A percentile compares a stretch with the other conserved stretches of the same genome.
Conservation (phyloP, 371 early-diverging fungal species). For the Rhizopus delemar region DNA sequence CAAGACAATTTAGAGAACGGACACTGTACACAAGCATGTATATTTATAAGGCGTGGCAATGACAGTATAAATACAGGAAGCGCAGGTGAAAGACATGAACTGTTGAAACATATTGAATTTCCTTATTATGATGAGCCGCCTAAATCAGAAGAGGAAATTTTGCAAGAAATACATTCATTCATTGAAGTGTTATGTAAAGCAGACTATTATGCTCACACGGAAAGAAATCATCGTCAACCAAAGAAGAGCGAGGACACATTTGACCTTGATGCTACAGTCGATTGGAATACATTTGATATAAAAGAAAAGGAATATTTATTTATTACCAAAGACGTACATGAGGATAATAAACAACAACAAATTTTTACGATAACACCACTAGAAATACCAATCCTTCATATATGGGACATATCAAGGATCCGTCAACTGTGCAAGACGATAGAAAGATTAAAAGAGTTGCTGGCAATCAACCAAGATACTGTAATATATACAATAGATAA, state of each 20-base stretch:
- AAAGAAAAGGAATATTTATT: not conserved
- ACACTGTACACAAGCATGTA: constrained; percentile 80
- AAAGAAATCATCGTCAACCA: not conserved
- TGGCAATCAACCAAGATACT: not conserved
- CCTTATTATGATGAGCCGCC: constrained; percentile 36
- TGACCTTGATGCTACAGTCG: not conserved
- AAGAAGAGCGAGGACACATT: not conserved
- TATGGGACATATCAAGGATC: not conserved
- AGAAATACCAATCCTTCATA: not conserved
- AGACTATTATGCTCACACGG: constrained; percentile 9
- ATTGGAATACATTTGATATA: constrained; percentile 6
- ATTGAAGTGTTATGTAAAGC: constrained; percentile 28
- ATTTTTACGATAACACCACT: not conserved
- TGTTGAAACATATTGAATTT: constrained; percentile 37
- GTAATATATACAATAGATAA: not conserved
- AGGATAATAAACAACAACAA: not conserved
- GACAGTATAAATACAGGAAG: not conserved
- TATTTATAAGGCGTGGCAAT: constrained; percentile 42
- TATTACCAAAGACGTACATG: not conserved
- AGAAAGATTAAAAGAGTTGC: not conserved
- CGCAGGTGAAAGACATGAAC: constrained; percentile 20
- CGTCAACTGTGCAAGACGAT: not conserved
- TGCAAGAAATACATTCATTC: constrained; percentile 23
- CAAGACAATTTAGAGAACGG: constrained; percentile 51
- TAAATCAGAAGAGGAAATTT: constrained; percentile 13